These are phyloP conservation scores for Flammula alnicola DNA, from an alignment of 1,284 basidiomycete genomes.

Conservation along the genomic window DNA sequence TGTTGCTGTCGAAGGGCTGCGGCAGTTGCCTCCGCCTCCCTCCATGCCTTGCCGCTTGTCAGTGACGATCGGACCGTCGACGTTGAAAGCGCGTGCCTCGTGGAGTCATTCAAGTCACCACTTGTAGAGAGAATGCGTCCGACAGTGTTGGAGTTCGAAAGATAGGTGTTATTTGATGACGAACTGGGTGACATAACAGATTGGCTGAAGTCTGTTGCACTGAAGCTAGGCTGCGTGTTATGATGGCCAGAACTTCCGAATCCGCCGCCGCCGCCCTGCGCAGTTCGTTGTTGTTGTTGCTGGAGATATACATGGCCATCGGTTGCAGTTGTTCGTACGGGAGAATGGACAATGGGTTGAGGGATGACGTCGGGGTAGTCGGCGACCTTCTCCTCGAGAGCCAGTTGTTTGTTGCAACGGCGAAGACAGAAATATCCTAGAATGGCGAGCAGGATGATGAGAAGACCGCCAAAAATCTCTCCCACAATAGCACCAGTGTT, in stretches of 20 bases:
- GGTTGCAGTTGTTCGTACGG: neutral
- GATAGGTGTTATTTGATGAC: neutral
- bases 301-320: neutral
- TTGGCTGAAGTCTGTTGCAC: slow-evolving; percentile 1
- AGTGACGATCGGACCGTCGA: neutral
- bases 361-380: neutral
- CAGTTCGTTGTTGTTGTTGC: no score
- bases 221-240: slow-evolving; percentile 7
- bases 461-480: slow-evolving; percentile 19
- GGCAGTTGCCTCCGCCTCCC: slow-evolving; percentile 14
- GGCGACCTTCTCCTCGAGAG: neutral
- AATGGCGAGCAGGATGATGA: slow-evolving; percentile 14
- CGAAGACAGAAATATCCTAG: slow-evolving; percentile 16
- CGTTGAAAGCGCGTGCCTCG: neutral
- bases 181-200: slow-evolving; percentile 1
- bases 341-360: slow-evolving; percentile 2
- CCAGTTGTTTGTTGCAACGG: slow-evolving; percentile 27
- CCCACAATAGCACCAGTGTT: slow-evolving; percentile 19
- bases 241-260: neutral
- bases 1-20: neutral
- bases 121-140: neutral
- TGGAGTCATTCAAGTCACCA: neutral
- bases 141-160: neutral
- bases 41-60: slow-evolving; percentile 7
- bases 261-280: no score